Percentiles rank a stretch among this genome's conserved stretches.
phyloP scores from a whole-genome alignment of 1,284 basidiomycete species.

The Cryptococcus deneoformans region DNA sequence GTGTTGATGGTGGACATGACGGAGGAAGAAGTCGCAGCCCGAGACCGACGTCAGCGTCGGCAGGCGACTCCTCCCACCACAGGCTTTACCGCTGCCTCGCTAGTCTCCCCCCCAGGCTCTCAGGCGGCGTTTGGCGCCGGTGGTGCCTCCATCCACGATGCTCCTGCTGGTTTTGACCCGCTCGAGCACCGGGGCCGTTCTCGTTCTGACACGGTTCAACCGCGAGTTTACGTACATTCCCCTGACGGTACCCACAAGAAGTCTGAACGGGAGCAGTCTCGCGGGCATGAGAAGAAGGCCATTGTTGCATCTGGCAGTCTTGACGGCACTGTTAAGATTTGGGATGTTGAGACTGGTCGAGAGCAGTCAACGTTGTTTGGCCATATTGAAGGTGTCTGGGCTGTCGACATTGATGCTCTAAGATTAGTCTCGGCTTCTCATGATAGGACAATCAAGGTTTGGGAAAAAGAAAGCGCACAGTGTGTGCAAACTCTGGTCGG shows the following conservation, averaged over 20 bases:
- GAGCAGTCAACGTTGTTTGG: slow-evolving; percentile 86
- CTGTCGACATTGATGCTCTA: slow-evolving; percentile 86
- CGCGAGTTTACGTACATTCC: slow-evolving; percentile 35
- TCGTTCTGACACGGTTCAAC: slow-evolving; percentile 23
- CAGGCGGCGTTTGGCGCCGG: slow-evolving; percentile 6
- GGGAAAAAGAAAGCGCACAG: slow-evolving; percentile 85
- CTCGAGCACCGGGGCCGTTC: slow-evolving; percentile 13
- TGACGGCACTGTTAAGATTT: slow-evolving; percentile 96
- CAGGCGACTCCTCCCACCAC: slow-evolving; percentile 8
- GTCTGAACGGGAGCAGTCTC: slow-evolving; percentile 11
- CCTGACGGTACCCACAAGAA: slow-evolving; percentile 6
- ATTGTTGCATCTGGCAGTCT: slow-evolving; percentile 85
- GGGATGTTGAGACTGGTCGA: slow-evolving; percentile 89
- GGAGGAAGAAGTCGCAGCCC: slow-evolving; percentile 29
- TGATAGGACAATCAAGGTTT: slow-evolving; percentile 61
- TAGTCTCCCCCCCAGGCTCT: slow-evolving; percentile 1
- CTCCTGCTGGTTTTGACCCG: slow-evolving; percentile 29
- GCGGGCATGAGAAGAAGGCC: slow-evolving; percentile 52
- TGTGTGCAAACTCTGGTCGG: slow-evolving; percentile 91
- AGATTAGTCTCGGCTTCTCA: slow-evolving; percentile 89
- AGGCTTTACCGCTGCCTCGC: slow-evolving; percentile 14
- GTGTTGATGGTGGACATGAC: slow-evolving; percentile 62
- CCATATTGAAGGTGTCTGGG: slow-evolving; percentile 92
- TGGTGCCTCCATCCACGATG: slow-evolving; percentile 3
- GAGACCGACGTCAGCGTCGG: slow-evolving; percentile 10